A percentile compares a stretch with the other conserved stretches of the same genome.
Evolutionary conservation across 2,329 filamentous ascomycete genomes (phyloP).

Genomic region (Verruconis gallopava): DNA sequence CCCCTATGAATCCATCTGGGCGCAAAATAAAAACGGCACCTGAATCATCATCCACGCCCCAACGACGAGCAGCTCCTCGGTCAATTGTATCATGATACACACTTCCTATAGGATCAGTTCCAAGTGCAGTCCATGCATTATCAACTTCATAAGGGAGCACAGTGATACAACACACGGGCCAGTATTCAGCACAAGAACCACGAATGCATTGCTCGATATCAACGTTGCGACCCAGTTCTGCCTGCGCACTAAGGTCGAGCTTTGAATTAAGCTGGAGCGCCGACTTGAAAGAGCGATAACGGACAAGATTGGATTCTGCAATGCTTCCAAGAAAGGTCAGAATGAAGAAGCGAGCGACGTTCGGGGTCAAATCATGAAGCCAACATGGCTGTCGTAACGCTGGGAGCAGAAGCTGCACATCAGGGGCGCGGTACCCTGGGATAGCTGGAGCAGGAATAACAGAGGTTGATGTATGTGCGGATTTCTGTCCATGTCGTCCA

Average conservation of each 20-base stretch:
- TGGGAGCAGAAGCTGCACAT: constrained; percentile 32
- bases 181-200: too few relatives aligned
- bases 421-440: constrained; percentile 34
- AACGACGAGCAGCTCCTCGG: too few relatives aligned
- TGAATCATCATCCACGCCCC: constrained; percentile 16
- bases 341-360: constrained; percentile 30
- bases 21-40: constrained; percentile 21
- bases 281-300: neutral
- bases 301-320: neutral
- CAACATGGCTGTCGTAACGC: too few relatives aligned
- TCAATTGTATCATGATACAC: too few relatives aligned
- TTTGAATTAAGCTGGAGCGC: neutral
- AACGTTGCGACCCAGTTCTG: too few relatives aligned
- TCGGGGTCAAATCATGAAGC: constrained; percentile 34
- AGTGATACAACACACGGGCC: too few relatives aligned
- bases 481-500: too few relatives aligned
- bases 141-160: neutral
- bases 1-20: constrained; percentile 23
- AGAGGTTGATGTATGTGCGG: too few relatives aligned
- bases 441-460: constrained; percentile 17
- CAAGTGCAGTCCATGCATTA: neutral
- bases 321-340: constrained; percentile 29
- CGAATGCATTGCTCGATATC: too few relatives aligned
- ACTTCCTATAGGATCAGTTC: too few relatives aligned
- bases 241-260: neutral